Percentiles rank a stretch among this genome's conserved stretches.
These are phyloP conservation scores for Aureobasidium sp. DNA, from an alignment of 2,329 filamentous ascomycete species.

Conservation along the genomic window DNA sequence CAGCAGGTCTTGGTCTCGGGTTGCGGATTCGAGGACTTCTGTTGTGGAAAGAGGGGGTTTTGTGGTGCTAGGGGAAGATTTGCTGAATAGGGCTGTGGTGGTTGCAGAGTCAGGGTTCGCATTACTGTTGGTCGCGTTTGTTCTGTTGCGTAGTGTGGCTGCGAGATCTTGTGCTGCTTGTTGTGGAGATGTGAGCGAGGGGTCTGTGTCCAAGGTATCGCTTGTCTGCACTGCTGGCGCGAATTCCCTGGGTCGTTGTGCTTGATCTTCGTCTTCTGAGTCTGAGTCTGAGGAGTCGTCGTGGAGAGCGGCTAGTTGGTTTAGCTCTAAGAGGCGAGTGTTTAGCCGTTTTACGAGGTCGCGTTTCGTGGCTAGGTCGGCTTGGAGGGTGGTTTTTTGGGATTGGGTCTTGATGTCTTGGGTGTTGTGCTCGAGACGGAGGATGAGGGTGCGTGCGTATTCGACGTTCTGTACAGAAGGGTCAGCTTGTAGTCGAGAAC, in stretches of 20 bases:
- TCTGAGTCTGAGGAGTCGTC: conserved; percentile 16
- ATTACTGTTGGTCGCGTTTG: conserved; percentile 12
- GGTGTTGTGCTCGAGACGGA: conserved; percentile 64
- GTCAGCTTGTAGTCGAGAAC: conserved; percentile 34
- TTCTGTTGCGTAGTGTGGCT: conserved; percentile 8
- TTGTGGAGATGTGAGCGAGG: conserved; percentile 17
- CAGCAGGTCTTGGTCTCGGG: conserved; percentile 35
- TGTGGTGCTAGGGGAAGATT: conserved; percentile 17
- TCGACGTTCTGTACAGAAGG: conserved; percentile 50
- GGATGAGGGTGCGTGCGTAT: conserved; percentile 61
- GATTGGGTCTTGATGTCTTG: conserved; percentile 49
- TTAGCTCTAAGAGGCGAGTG: conserved; percentile 61
- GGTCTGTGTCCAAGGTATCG: conserved; percentile 29
- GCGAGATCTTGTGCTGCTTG: conserved; percentile 4
- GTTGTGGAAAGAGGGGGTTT: not conserved
- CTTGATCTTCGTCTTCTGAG: conserved; percentile 35
- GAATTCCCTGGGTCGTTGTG: conserved; percentile 38
- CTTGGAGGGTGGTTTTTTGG: conserved; percentile 55
- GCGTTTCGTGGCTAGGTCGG: conserved; percentile 57
- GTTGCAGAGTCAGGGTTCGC: conserved; percentile 22
- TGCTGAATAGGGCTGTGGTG: conserved; percentile 34
- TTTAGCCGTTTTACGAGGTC: conserved; percentile 59
- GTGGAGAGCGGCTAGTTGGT: conserved; percentile 46
- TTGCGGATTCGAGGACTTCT: not conserved
- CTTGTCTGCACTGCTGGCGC: conserved; percentile 32